Evolutionary conservation across 345 rosid species (phyloP).

Genomic region (Turritis glabra): DNA sequence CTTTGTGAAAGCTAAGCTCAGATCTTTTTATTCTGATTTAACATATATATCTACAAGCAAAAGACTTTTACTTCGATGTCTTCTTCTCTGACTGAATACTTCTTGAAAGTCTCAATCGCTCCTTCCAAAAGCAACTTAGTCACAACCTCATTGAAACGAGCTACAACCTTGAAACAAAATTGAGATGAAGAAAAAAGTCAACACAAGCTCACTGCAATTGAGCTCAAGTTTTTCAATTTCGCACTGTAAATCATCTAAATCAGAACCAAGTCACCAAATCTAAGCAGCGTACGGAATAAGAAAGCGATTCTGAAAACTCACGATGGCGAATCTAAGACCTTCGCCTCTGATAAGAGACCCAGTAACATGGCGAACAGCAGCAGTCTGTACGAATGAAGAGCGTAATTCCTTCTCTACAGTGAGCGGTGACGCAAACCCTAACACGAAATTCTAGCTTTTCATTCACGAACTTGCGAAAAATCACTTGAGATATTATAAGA

Average conservation of each 20-base stretch:
- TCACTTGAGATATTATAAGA: neutral
- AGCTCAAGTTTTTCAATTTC: neutral
- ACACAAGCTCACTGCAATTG: neutral
- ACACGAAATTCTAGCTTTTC: neutral
- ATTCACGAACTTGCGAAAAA: neutral
- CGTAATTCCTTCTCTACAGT: constrained; percentile 41
- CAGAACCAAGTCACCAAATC: neutral
- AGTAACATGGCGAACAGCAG: constrained; percentile 65
- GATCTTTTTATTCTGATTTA: neutral
- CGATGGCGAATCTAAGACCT: constrained; percentile 91
- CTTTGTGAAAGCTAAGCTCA: constrained; percentile 12
- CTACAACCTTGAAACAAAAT: constrained; percentile 63
- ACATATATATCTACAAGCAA: neutral
- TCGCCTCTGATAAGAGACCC: constrained; percentile 66
- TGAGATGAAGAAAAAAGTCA: neutral
- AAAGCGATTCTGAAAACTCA: constrained; percentile 33
- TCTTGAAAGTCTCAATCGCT: constrained; percentile 81
- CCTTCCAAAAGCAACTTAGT: constrained; percentile 83
- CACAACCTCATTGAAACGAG: constrained; percentile 91
- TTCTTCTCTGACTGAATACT: constrained; percentile 79
- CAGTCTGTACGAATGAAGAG: constrained; percentile 43
- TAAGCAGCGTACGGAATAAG: neutral
- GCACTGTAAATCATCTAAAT: neutral
- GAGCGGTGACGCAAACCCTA: constrained; percentile 40
- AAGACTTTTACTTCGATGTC: constrained; percentile 62